These are phyloP conservation scores for Hericium coralloides DNA, from an alignment of 768 basidiomycete genomes.

Conservation along the genomic window DNA sequence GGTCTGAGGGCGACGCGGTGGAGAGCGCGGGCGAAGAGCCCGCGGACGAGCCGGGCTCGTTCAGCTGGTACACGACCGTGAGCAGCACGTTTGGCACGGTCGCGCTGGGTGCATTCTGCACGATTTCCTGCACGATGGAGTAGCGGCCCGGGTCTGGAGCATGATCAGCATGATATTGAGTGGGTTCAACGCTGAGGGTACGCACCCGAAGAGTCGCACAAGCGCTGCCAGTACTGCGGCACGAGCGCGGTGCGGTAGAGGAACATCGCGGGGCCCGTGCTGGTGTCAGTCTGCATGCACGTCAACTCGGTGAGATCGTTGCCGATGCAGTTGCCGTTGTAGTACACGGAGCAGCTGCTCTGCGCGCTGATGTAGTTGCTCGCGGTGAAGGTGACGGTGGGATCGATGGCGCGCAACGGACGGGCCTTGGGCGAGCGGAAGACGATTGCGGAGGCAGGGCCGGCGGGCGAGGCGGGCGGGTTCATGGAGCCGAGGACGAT, in stretches of 20 bases:
- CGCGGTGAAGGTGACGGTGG: slow-evolving; percentile 56
- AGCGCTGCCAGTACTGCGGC: slow-evolving; percentile 55
- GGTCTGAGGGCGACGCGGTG: slow-evolving; percentile 6
- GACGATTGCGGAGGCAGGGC: slow-evolving; percentile 12
- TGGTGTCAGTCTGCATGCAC: slow-evolving; percentile 5
- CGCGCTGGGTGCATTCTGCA: slow-evolving; percentile 14
- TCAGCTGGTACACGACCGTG: slow-evolving; percentile 20
- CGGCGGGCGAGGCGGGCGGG: slow-evolving; percentile 8
- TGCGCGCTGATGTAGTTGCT: slow-evolving; percentile 37
- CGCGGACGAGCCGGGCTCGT: slow-evolving; percentile 8
- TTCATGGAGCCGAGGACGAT: slow-evolving; percentile 8
- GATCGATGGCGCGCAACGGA: slow-evolving; percentile 50
- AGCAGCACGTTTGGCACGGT: slow-evolving; percentile 11
- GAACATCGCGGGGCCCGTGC: slow-evolving; percentile 13
- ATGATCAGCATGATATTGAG: background rate
- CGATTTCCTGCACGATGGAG: slow-evolving; percentile 58
- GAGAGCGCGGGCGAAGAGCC: slow-evolving; percentile 8
- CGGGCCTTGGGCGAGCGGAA: slow-evolving; percentile 32
- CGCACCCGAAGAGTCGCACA: slow-evolving; percentile 48
- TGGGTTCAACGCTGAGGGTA: background rate
- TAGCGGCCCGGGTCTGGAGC: slow-evolving; percentile 54
- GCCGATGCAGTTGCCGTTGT: slow-evolving; percentile 39
- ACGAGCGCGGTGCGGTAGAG: slow-evolving; percentile 55
- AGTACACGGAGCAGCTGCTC: slow-evolving; percentile 47
- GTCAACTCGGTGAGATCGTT: slow-evolving; percentile 32